Evolutionary conservation across 225 moss, liverwort and hornwort species (phyloP).

Genomic region (Polytrichum commune): DNA sequence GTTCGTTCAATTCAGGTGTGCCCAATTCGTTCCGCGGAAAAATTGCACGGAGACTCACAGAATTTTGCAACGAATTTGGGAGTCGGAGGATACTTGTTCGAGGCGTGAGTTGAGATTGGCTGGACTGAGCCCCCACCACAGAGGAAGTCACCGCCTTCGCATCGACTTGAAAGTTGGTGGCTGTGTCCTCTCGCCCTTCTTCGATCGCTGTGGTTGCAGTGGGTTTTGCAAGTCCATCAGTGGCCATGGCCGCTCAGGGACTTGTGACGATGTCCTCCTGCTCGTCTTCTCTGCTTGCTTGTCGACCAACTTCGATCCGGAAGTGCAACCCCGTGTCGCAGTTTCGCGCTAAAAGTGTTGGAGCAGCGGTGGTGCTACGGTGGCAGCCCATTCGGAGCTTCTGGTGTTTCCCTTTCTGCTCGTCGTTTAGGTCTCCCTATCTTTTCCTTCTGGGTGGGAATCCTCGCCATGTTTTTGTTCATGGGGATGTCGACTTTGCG

Average conservation of each 20-base stretch:
- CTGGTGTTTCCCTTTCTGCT: conserved; percentile 42
- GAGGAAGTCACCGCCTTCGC: too few relatives aligned
- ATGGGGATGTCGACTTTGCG: not conserved
- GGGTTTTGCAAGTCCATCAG: conserved; percentile 3
- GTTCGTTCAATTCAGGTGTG: too few relatives aligned
- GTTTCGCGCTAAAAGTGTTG: conserved; percentile 16
- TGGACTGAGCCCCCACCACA: too few relatives aligned
- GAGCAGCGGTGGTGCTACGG: conserved; percentile 13
- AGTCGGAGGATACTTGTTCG: too few relatives aligned
- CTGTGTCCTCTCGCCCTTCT: too few relatives aligned
- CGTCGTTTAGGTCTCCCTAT: conserved; percentile 21
- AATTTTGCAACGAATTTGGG: too few relatives aligned
- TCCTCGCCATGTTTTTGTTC: not conserved
- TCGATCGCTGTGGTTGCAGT: not conserved
- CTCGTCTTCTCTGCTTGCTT: conserved; percentile 1
- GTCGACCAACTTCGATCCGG: conserved; percentile 28
- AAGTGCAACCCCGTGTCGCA: conserved; percentile 23
- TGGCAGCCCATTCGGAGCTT: conserved; percentile 35
- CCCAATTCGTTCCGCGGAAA: too few relatives aligned
- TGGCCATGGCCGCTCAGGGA: conserved; percentile 33
- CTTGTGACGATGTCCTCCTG: conserved; percentile 23
- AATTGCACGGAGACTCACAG: too few relatives aligned
- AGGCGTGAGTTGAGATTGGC: too few relatives aligned
- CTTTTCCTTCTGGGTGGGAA: not conserved
- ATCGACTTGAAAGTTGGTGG: too few relatives aligned